phyloP scores from a whole-genome alignment of 257 asterid species.

The Parsonsia alboflavescens region DNA sequence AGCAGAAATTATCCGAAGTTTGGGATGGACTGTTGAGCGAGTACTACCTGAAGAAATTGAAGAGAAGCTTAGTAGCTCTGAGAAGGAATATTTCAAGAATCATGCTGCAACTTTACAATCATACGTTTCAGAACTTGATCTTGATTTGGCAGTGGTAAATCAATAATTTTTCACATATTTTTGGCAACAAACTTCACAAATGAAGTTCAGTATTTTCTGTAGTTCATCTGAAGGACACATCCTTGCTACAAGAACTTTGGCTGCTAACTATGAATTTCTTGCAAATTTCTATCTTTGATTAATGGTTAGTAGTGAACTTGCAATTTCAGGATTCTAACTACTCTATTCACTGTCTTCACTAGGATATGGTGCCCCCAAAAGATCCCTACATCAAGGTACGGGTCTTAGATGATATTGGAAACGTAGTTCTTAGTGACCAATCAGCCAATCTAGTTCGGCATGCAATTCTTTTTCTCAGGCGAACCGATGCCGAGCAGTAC shows the following conservation, averaged over 20 bases:
- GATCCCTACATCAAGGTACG: slow-evolving; percentile 94
- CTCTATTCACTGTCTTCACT: slow-evolving; percentile 16
- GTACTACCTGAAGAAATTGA: slow-evolving; percentile 83
- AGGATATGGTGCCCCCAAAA: slow-evolving; percentile 97
- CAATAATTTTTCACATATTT: slow-evolving; percentile 17
- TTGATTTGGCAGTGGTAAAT: slow-evolving; percentile 79
- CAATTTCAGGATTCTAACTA: slow-evolving; percentile 6
- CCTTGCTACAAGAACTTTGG: not conserved
- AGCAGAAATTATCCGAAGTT: slow-evolving; percentile 64
- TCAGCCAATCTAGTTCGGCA: slow-evolving; percentile 67
- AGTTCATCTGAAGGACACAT: not conserved
- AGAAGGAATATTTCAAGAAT: slow-evolving; percentile 71
- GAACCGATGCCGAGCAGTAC: slow-evolving; percentile 92
- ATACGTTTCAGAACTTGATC: slow-evolving; percentile 59
- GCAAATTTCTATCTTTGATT: not conserved
- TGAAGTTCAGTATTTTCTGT: not conserved
- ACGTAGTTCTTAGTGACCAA: slow-evolving; percentile 70
- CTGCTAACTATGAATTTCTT: not conserved
- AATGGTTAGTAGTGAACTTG: not conserved
- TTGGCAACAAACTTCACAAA: not conserved
- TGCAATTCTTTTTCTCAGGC: slow-evolving; percentile 79
- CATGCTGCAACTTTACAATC: slow-evolving; percentile 59
- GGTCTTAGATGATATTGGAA: slow-evolving; percentile 83
- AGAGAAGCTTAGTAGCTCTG: slow-evolving; percentile 66
- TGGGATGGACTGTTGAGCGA: slow-evolving; percentile 75